phyloP scores from a whole-genome alignment of 352 stramenopile genomes.

The Phytophthora syringae region DNA sequence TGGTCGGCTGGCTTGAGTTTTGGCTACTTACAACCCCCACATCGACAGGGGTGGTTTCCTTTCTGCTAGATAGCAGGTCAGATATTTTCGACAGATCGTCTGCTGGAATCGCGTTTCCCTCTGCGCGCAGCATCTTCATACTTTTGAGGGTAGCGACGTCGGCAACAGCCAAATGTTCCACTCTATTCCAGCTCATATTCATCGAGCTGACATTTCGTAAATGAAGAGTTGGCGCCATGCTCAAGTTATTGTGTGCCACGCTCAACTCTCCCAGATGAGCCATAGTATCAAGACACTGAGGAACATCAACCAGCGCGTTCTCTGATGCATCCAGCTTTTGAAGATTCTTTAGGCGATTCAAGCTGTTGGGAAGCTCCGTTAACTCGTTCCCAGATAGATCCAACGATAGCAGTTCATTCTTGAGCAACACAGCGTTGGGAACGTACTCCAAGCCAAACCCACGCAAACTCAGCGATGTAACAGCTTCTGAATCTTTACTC shows the following conservation, averaged over 20 bases:
- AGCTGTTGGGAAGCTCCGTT: conserved; percentile 43
- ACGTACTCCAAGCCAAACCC: conserved; percentile 37
- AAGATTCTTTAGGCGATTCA: conserved; percentile 46
- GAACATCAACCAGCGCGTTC: conserved; percentile 58
- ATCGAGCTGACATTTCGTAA: conserved; percentile 43
- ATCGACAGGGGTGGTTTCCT: not conserved
- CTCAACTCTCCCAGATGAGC: conserved; percentile 42
- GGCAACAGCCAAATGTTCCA: conserved; percentile 18
- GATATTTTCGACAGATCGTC: conserved; percentile 25
- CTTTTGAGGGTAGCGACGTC: conserved; percentile 10
- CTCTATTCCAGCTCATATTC: conserved; percentile 53
- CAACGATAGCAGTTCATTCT: conserved; percentile 40
- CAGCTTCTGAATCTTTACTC: conserved; percentile 1
- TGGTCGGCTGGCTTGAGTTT: not conserved
- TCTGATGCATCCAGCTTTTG: conserved; percentile 59
- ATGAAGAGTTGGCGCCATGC: conserved; percentile 21
- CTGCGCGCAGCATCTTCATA: conserved; percentile 22
- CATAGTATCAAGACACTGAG: conserved; percentile 36
- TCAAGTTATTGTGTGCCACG: conserved; percentile 71
- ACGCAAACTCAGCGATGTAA: conserved; percentile 23
- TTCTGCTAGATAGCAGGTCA: conserved; percentile 17
- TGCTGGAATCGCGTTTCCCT: conserved; percentile 35
- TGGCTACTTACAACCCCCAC: not conserved
- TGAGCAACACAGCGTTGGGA: conserved; percentile 48
- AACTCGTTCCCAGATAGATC: conserved; percentile 63